A percentile compares a stretch with the other conserved stretches of the same genome.
Evolutionary conservation across 495 filamentous ascomycete species (phyloP).

Genomic region (Penicillium arizonense): DNA sequence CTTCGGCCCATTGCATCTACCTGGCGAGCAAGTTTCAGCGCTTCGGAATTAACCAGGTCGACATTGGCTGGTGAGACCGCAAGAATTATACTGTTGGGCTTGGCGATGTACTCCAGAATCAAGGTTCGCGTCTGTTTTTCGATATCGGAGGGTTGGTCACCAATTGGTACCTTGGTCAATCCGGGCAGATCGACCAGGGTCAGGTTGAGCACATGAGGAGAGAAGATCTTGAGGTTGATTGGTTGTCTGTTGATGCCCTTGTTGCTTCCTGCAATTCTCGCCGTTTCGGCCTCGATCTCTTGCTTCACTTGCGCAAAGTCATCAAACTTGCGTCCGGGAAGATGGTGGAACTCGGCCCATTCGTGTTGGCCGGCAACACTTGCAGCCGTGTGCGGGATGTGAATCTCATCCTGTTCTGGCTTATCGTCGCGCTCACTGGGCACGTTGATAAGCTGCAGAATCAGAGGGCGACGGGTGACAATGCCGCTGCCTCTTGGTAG

Average conservation of each 20-base stretch:
- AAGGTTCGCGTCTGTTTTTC: constrained; percentile 98
- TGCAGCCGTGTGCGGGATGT: constrained; percentile 66
- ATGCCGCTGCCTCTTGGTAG: constrained; percentile 95
- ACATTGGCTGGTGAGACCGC: constrained; percentile 98
- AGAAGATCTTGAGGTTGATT: constrained; percentile 99
- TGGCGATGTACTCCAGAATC: constrained; percentile 98
- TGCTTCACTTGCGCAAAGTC: constrained; percentile 91
- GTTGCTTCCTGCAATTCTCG: constrained; percentile 92
- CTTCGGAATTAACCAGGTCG: constrained; percentile 97
- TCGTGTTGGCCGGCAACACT: constrained; percentile 72
- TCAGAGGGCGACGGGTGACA: constrained; percentile 89
- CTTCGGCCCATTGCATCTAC: constrained; percentile 92
- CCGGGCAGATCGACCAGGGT: constrained; percentile 96
- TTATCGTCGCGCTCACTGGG: constrained; percentile 72
- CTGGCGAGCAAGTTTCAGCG: constrained; percentile 93
- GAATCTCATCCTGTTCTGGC: constrained; percentile 62
- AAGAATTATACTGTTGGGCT: constrained; percentile 97
- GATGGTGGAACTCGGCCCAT: constrained; percentile 97
- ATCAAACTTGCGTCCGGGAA: constrained; percentile 83
- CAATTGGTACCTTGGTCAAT: constrained; percentile 97
- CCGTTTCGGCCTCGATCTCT: constrained; percentile 96
- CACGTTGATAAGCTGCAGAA: constrained; percentile 97
- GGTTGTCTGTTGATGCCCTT: constrained; percentile 98
- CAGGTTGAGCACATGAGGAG: constrained; percentile 92
- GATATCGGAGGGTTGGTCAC: constrained; percentile 96